Evolutionary conservation across 2,329 filamentous ascomycete genomes (phyloP), one percentile per base, ranked within the genome.

Genomic region (Trichoderma endophyticum): DNA sequence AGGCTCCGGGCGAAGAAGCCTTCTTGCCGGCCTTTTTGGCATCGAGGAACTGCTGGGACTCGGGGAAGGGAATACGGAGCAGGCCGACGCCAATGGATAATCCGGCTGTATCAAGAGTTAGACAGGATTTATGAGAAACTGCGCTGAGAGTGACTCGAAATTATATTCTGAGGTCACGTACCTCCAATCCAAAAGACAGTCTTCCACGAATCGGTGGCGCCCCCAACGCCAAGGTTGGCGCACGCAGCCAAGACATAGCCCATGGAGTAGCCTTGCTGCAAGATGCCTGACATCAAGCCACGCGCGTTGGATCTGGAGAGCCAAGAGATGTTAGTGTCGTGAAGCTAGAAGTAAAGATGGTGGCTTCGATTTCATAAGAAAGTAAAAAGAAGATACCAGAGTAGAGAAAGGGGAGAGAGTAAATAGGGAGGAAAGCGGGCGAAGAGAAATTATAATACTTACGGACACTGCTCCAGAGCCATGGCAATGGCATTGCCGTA

Each of bases 181-280:
- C 82, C 84, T 73, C 84, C 92, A 73, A 91, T 88, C 90, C 91
- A 94, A 79, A 93, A 93, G 59, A 93, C 88, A 0, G 85, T 92
- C 83, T 93, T 94, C 92, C 91, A 95, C 57, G 86, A 88, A 2
- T 92, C 84, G 1, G 83, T 83, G 4, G 76, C 83, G 12, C 87
- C 91, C 36, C 92, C 91, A 18, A 94, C 91, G 63, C 91, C 91
- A 54, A 94, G 87, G 75, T 92, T 94, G 77, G 89, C 89, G 77
- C 90, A 92, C 3, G 92, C 92, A 6, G 93, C 93, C 74, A 94
- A 86, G 54, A 96, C 89, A 77, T 95, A 95, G 36, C 93, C 93
- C 74, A 94, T 87, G 0, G 91, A 91, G 79, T 94, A 95, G 3
- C 93, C 93, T 80, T 94, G 92, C 77, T 96, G 93, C 21, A 95